Evolutionary conservation across 176 grass and related monocot genomes (phyloP).

Genomic region (Typha latifolia): DNA sequence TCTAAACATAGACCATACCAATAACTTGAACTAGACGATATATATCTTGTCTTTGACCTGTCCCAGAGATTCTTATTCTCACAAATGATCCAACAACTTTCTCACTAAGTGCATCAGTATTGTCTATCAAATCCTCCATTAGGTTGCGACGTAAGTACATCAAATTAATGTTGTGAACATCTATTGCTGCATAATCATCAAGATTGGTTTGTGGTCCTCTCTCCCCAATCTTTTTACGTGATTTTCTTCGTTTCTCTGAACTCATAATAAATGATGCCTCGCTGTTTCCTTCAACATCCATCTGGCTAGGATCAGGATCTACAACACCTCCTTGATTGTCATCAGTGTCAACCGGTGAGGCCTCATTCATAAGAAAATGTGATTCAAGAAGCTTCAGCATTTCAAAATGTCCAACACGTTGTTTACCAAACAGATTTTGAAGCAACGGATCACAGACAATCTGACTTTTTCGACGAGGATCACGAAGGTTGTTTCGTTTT

Average conservation of each 20-base stretch:
- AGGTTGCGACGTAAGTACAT: constrained; percentile 82
- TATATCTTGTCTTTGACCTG: constrained; percentile 80
- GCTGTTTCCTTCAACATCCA: constrained; percentile 62
- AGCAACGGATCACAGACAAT: constrained; percentile 92
- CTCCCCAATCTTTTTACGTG: constrained; percentile 43
- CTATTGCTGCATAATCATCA: constrained; percentile 92
- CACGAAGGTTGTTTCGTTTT: constrained; percentile 64
- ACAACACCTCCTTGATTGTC: constrained; percentile 95
- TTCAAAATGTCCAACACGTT: constrained; percentile 87
- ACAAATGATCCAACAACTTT: constrained; percentile 95
- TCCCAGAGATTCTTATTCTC: constrained; percentile 82
- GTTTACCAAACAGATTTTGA: constrained; percentile 64
- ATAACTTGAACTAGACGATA: constrained; percentile 97
- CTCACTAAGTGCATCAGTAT: constrained; percentile 52
- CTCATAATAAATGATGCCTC: constrained; percentile 50
- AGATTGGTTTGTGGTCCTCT: constrained; percentile 53
- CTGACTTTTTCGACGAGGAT: constrained; percentile 70
- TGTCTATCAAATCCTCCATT: constrained; percentile 85
- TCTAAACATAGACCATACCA: constrained; percentile 47
- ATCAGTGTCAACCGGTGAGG: constrained; percentile 41
- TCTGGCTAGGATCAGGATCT: constrained; percentile 67
- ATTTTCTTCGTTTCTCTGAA: constrained; percentile 69
- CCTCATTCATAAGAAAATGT: constrained; percentile 63
- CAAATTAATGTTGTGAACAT: constrained; percentile 88
- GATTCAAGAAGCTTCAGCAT: constrained; percentile 99